Evolutionary conservation across 2,329 filamentous ascomycete species (phyloP), one percentile per base, ranked within the genome.

Genomic region (Colletotrichum sp.): DNA sequence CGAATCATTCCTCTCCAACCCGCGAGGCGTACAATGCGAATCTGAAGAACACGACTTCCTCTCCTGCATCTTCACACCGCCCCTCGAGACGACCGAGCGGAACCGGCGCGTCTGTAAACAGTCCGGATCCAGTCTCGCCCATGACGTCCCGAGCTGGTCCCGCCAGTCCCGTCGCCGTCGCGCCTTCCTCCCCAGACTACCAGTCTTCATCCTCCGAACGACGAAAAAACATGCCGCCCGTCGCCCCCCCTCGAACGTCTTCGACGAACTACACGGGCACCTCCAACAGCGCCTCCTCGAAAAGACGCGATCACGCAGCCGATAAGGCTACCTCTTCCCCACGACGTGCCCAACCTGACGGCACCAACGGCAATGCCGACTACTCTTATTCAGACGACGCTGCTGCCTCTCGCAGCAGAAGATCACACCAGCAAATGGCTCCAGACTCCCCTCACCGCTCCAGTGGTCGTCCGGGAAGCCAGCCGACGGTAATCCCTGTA

Each of bases 161-260:
- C 78, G 83, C 86, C 67, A 86, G 86, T 73, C 85, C 86, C 39
- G 83, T 87, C 52, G 82, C 84, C 63, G 82, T 86, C 78, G 78
- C 86, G 57, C 84, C 87, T 18, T 80, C 84, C 26, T 82, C 86
- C 32, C 80, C 85, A 75, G 86, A 90, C 63, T 86, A 89, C 60
- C 83, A 87, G 52, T 83, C 86, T 32, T 80, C 87, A 24, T 81
- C 87, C 72, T 86, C 88, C 77, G 89, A 90, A 80, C 88, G 89
- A 81, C 87, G 88, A 86, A 90, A 86, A 85, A 91, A 88, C 85
- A 92, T 90, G 87, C 92, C 94, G 69, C 93, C 95, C 28, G 90
- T 95, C 80, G 93, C 94, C 71, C 96, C 95, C 64, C 95, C 95
- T 44, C 92, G 96, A 81, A 96, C 95, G 9, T 98, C 96, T 16